Evolutionary conservation across 140 eudicot genomes (phyloP), one percentile per base, ranked within the genome.

Genomic region (Ambrosia hybrid): DNA sequence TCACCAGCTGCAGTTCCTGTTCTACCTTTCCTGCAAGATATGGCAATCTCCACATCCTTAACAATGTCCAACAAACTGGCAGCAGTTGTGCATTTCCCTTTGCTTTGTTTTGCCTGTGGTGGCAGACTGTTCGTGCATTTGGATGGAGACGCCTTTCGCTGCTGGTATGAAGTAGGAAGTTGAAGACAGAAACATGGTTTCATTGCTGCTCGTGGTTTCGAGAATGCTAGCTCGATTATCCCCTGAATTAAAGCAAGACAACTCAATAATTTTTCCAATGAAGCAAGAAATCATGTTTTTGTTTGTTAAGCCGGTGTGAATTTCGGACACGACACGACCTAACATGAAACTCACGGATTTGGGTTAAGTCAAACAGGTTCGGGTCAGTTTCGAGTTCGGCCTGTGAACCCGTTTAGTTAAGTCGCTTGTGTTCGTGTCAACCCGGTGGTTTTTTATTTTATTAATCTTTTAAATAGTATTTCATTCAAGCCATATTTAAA

Each of bases 1-100:
- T 94, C 96, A 15, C 96, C 97, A 0, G 99, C 99, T 73, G 97
- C 96, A 21, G 97, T 93, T 12, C 98, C 97, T 2, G 93, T 78
- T 66, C 99, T 76, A 46, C 97, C 99, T 79, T 94, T 94, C 13
- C 96, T 80, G 75, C 94, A 86, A 4, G 94, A 86, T 9, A 94
- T 90, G 15, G 98, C 98, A 34, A 78, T 84, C 76, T 94, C 99
- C n/a, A 90, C 95, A 53, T 94, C 97, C 77, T 90, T 94, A 45
- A 90, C 85, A 9, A 90, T 83, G 63, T 86, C 99, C 66, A 90
- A 61, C 34, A 94, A 75, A 79, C 78, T 82, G 36, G 95, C 81
- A 9, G 90, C 89, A 2, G 91, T 94, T 4, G 96, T 94, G 73
- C 81, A 74, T 76, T 85, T 94, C 12, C 97, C 94, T 53, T 85